Conservation (phyloP, 805 yeast genomes). For the Yarrowia sp. region DNA sequence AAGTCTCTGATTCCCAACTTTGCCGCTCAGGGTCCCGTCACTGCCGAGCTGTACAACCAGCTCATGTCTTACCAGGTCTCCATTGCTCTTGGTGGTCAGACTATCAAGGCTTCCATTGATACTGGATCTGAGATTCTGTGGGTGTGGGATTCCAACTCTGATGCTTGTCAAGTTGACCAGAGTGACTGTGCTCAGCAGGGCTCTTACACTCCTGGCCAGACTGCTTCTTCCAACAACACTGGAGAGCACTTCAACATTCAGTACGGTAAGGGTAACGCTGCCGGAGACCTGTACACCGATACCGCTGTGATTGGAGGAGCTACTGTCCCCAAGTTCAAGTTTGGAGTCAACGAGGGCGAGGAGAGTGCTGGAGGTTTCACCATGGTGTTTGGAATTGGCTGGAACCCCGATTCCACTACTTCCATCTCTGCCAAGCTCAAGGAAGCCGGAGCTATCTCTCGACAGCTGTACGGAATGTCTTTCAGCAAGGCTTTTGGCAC, state of each 20-base stretch:
- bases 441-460: background rate
- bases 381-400: slow-evolving; percentile 4
- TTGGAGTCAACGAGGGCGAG: background rate
- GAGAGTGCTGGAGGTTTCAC: background rate
- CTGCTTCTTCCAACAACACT: background rate
- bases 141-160: background rate
- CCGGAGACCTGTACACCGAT: background rate
- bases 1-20: background rate
- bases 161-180: background rate
- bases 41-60: background rate
- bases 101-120: background rate
- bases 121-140: slow-evolving; percentile 3
- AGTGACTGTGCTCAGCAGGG: background rate
- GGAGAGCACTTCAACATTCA: background rate
- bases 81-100: background rate
- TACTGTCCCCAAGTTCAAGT: background rate
- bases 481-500: background rate
- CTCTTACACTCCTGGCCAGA: background rate
- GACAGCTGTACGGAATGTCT: slow-evolving; percentile 1
- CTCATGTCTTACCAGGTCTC: background rate
- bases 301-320: background rate
- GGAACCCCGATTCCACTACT: background rate
- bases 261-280: background rate
- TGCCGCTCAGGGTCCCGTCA: background rate
- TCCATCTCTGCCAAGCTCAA: background rate